These are phyloP conservation scores for Licmophora abbreviata DNA, from an alignment of 108 stramenopile species.

Conservation along the genomic window DNA sequence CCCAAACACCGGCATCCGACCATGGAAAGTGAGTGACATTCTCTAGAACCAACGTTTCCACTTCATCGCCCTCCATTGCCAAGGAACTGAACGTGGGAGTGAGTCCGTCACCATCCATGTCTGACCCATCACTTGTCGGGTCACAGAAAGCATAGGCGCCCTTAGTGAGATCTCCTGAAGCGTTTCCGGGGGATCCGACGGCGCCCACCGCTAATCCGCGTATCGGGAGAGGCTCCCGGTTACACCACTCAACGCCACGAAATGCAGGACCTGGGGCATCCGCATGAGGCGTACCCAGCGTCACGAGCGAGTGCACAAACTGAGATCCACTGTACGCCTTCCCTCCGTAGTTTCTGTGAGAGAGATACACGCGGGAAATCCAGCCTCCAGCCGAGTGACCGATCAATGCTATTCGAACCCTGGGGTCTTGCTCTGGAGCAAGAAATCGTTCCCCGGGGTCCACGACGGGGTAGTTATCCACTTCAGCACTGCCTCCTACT, in stretches of 20 bases:
- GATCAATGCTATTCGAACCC: constrained; percentile 25
- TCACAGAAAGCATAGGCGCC: constrained; percentile 59
- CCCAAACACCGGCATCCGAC: constrained; percentile 44
- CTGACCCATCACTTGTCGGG: constrained; percentile 41
- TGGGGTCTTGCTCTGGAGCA: constrained; percentile 7
- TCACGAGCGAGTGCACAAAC: constrained; percentile 52
- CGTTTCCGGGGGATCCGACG: constrained; percentile 48
- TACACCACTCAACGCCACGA: constrained; percentile 53
- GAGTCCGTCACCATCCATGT: constrained; percentile 67
- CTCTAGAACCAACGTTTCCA: constrained; percentile 32
- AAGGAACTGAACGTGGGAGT: constrained; percentile 47
- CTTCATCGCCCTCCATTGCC: constrained; percentile 30
- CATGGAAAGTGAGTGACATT: constrained; percentile 50
- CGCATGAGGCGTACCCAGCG: constrained; percentile 53
- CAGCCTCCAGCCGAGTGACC: constrained; percentile 63
- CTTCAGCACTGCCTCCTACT: constrained; percentile 54
- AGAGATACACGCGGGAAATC: constrained; percentile 56
- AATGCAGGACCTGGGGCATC: constrained; percentile 66
- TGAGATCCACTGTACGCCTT: constrained; percentile 38
- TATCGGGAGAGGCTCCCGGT: constrained; percentile 32
- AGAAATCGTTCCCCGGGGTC: constrained; percentile 45
- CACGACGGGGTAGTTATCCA: constrained; percentile 55
- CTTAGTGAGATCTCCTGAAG: constrained; percentile 44
- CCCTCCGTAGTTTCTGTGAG: constrained; percentile 47
- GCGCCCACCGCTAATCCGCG: constrained; percentile 51